A percentile compares a stretch with the other conserved stretches of the same genome.
phyloP scores from a whole-genome alignment of 2,329 filamentous ascomycete genomes.

The Aspergillus sergii region DNA sequence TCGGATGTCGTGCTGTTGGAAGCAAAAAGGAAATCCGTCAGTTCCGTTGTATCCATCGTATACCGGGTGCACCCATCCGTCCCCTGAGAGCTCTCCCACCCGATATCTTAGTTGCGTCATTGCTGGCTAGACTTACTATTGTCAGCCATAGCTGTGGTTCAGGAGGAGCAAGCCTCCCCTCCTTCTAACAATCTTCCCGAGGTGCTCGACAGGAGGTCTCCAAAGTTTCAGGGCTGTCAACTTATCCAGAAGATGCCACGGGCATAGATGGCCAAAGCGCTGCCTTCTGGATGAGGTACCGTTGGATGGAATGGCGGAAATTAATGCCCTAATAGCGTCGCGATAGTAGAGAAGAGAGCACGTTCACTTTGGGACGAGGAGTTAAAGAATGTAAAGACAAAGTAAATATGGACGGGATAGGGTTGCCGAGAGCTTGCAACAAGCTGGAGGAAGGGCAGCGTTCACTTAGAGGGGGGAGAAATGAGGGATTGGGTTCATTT shows the following conservation, averaged over 20 bases:
- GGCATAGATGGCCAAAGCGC: constrained; percentile 31
- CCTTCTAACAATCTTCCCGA: constrained; percentile 20
- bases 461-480: constrained; percentile 2
- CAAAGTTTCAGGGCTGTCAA: constrained; percentile 24
- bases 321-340: background rate
- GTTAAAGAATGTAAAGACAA: constrained; percentile 1
- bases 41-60: constrained; percentile 21
- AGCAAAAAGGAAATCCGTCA: constrained; percentile 25
- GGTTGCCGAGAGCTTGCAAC: constrained; percentile 8
- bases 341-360: background rate
- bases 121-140: constrained; percentile 26
- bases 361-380: background rate
- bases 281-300: constrained; percentile 16
- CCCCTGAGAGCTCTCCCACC: constrained; percentile 27
- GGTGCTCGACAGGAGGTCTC: constrained; percentile 22
- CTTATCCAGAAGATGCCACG: constrained; percentile 28
- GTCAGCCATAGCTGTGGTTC: constrained; percentile 37
- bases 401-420: constrained; percentile 4
- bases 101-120: constrained; percentile 5
- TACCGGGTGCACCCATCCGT: constrained; percentile 20
- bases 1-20: constrained; percentile 53
- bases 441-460: constrained; percentile 4
- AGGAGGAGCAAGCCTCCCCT: constrained; percentile 33
- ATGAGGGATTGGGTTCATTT: constrained; percentile 5
- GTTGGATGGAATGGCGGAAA: constrained; percentile 1